A percentile compares a stretch with the other conserved stretches of the same genome.
phyloP scores from a whole-genome alignment of 306 rosid species.

The Vicia sativa region DNA sequence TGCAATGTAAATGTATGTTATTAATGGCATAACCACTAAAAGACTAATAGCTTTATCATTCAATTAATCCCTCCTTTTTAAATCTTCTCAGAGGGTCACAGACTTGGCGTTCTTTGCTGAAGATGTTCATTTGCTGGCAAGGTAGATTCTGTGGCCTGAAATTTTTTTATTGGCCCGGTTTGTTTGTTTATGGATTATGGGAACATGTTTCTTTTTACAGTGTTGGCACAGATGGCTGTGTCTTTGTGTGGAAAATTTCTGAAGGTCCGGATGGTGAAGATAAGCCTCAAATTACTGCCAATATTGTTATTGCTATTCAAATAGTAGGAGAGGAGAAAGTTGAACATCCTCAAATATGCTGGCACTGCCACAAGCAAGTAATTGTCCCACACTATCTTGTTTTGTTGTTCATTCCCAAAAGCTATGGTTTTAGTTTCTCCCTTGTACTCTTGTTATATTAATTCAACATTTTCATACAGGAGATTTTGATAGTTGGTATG shows the following conservation, averaged over 20 bases:
- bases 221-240: slow-evolving; percentile 87
- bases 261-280: slow-evolving; percentile 97
- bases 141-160: slow-evolving; percentile 56
- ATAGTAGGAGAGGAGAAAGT: slow-evolving; percentile 77
- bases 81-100: slow-evolving; percentile 86
- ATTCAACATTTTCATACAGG: slow-evolving; percentile 57
- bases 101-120: slow-evolving; percentile 98
- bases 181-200: slow-evolving; percentile 29
- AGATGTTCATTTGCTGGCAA: slow-evolving; percentile 98
- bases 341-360: slow-evolving; percentile 87
- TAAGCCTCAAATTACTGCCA: slow-evolving; percentile 84
- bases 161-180: not conserved
- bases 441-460: slow-evolving; percentile 31
- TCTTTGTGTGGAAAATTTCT: slow-evolving; percentile 90
- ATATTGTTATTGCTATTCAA: slow-evolving; percentile 74
- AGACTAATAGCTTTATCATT: slow-evolving; percentile 3
- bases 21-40: slow-evolving; percentile 13
- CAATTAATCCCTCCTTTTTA: slow-evolving; percentile 31
- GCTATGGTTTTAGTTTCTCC: slow-evolving; percentile 19
- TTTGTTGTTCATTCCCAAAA: slow-evolving; percentile 25
- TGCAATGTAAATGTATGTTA: slow-evolving; percentile 8
- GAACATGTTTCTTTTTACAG: slow-evolving; percentile 60
- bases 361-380: slow-evolving; percentile 99
- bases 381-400: slow-evolving; percentile 21
- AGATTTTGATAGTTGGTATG: slow-evolving; percentile 88